Evolutionary conservation across 2,329 filamentous ascomycete genomes (phyloP), one percentile per base, ranked within the genome.

Genomic region (Aureobasidium sp.): DNA sequence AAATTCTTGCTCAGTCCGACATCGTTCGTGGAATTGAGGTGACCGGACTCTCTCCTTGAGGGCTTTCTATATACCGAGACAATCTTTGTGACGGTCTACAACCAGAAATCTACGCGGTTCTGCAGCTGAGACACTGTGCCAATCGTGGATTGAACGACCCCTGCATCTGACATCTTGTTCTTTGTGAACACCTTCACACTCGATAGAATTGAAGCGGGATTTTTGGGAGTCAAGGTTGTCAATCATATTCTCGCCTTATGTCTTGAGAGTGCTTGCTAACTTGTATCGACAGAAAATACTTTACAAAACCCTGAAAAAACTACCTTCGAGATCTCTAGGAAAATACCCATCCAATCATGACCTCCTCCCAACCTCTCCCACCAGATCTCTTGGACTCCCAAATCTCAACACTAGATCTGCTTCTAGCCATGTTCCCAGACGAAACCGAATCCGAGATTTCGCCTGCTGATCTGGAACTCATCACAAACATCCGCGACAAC

Each of bases 351-450:
- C 22, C 22, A 25, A 42, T 22, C 11, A 57, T 57, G 53, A 57
- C 39, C 11, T 15, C 9, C 2, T 17, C 53, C 5, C 20, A 57
- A 6, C 55, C 36, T 8, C 45, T 62, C 7, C 39, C 59, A 0
- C 39, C 59, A 14, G 59, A 62, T 14, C 59, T 53, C 9, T n/a
- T 62, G 37, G 52, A 62, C 2, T 25, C 52, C 2, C 52, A 51
- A 52, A 37, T 62, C 5, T 57, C 61, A 17, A 62, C 51, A 1
- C 14, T 62, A 0, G 61, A 62, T 44, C 61, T 62, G 6, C 36
- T 62, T 4, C 36, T 56, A 31, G 61, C 61, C 22, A 62, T 62
- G 61, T 62, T 62, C 15, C 61, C 61, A 1, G 53, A 45, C 8
- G 1, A 9, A 2, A 31, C 36, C 5, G 61, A 62, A 52, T 45